Base-by-base conservation (phyloP, 306 rosid species). In the Sechiopsis laciniata region DNA sequence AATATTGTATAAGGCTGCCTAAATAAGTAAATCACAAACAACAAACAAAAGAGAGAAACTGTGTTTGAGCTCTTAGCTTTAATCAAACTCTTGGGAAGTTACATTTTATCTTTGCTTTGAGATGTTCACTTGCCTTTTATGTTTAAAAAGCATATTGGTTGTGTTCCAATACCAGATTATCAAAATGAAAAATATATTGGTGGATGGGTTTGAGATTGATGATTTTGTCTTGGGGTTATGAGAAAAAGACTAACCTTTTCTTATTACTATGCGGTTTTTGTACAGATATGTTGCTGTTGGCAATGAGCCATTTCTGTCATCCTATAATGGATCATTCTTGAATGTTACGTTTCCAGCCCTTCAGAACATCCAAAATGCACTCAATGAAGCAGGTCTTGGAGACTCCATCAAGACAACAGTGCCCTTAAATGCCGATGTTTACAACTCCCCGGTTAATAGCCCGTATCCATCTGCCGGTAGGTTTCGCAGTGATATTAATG, bases 231-330 rank as follows among this genome's bases (percentile, higher is more conserved):
- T 62, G 48, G 69, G 69, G 68, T 64, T 40, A 17, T 17, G 72
- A 56, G 17, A 22, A 24, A 16, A 77, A 24, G n/a, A 74, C 16
- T 40, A 37, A 54, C 71, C 63, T 17, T 37, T 17, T 22, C 20
- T 65, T 40, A 40, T 69, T 62, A 24, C 55, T 70, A 20, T 55
- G 46, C 59, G 82, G 46, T 53, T 83, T 79, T 76, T 26, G 64
- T 58, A 22, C 82, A 94, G 99, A 82, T 94, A 87, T 82, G 99
- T 89, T 52, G 99, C 99, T 24, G 99, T 94, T 76, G 99, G 99
- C 17, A 94, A 94, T 21, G 99, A 94, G 78, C 99, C 99, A 77
- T 94, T 94, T 85, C 84, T 94, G 74, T 75, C 85, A 80, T 81
- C 99, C 37, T 94, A 94, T 84, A 91, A 94, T 61, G 89, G 89